Evolutionary conservation across 306 rosid genomes (phyloP).

Genomic region (Vigna trinervia): DNA sequence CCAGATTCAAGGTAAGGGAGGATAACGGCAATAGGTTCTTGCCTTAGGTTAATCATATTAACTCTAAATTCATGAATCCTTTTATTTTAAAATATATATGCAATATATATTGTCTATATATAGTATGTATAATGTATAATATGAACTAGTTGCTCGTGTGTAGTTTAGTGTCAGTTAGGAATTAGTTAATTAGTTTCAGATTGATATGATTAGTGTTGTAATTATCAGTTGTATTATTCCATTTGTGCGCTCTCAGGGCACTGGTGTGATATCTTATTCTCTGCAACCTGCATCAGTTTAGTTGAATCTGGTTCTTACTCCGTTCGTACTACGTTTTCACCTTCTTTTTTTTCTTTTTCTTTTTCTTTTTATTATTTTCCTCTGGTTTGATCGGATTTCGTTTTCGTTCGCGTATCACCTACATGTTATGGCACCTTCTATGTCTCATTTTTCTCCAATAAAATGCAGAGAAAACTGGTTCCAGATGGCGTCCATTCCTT

Average conservation of each 20-base stretch:
- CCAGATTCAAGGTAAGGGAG: constrained; percentile 56
- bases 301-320: not conserved
- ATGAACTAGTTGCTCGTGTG: constrained; percentile 1
- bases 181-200: constrained; percentile 3
- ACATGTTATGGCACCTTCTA: not conserved
- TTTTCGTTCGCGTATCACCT: not conserved
- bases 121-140: not conserved
- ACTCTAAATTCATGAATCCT: constrained; percentile 19
- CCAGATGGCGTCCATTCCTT: not conserved
- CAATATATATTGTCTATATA: constrained; percentile 33
- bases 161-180: constrained; percentile 2
- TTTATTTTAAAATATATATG: not conserved
- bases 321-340: not conserved
- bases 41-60: constrained; percentile 44
- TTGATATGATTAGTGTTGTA: constrained; percentile 23
- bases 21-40: constrained; percentile 61
- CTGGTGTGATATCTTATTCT: constrained; percentile 6
- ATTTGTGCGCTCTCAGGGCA: not conserved
- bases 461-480: not conserved
- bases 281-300: constrained; percentile 10
- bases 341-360: not conserved
- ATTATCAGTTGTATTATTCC: constrained; percentile 25
- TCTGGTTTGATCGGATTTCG: not conserved
- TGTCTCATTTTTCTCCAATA: not conserved
- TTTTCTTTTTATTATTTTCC: not conserved